A percentile compares a stretch with the other conserved stretches of the same genome.
Conservation (phyloP, 139 green algal genomes). For the Trebouxia sp. region DNA sequence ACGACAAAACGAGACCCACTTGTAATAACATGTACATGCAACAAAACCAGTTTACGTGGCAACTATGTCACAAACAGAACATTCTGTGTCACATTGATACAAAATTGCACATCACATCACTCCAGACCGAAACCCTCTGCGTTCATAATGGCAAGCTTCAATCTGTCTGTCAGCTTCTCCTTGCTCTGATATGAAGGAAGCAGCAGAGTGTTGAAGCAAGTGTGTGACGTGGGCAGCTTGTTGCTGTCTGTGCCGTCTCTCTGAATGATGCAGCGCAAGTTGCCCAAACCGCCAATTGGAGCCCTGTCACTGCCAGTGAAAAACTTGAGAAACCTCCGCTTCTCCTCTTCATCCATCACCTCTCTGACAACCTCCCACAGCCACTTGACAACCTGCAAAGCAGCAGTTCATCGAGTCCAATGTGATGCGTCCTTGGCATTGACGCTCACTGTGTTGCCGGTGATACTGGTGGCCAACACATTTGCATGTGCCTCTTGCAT, state of each 20-base stretch:
- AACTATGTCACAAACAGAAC: not conserved
- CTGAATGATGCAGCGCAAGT: conserved; percentile 83
- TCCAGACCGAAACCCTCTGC: conserved; percentile 90
- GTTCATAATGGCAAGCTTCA: conserved; percentile 89
- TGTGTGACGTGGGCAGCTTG: conserved; percentile 83
- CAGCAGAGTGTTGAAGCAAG: conserved; percentile 95
- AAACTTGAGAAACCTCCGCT: conserved; percentile 90
- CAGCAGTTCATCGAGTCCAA: not conserved
- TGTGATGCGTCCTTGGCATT: no score
- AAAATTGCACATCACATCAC: conserved; percentile 39
- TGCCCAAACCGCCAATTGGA: conserved; percentile 88
- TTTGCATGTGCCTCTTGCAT: not conserved
- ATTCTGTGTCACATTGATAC: no score
- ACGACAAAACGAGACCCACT: not conserved
- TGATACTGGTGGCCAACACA: no score
- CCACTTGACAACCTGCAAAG: conserved; percentile 58
- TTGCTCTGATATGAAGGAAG: conserved; percentile 81
- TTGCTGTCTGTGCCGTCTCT: conserved; percentile 77
- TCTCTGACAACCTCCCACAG: conserved; percentile 76
- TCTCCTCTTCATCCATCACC: conserved; percentile 56
- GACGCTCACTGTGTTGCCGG: no score
- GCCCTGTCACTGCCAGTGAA: conserved; percentile 84
- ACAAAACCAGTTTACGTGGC: not conserved
- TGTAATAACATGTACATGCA: no score
- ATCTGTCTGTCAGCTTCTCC: conserved; percentile 68